Evolutionary conservation across 768 basidiomycete genomes (phyloP), one percentile per base, ranked within the genome.

Genomic region (Porpolomopsis calyptriformis): DNA sequence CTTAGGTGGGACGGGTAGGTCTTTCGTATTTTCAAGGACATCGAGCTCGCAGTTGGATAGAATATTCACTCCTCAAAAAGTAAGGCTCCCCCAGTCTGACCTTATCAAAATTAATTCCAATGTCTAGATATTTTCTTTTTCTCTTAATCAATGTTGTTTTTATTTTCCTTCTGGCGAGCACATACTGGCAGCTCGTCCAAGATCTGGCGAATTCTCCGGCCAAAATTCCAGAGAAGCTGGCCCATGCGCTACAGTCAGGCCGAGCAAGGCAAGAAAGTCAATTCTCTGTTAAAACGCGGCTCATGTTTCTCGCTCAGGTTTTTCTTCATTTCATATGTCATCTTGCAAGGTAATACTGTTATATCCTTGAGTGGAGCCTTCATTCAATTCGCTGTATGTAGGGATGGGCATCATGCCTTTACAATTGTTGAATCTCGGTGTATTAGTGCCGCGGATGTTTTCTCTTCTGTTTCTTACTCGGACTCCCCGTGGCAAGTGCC

Each of bases 341-440:
- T 89, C 43, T 70, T 89, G 3, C 87, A 91, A 77, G 85, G 85
- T 80, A 20, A 22, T 8, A 26, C 14, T n/a, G n/a, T n/a, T n/a
- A n/a, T n/a, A n/a, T n/a, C n/a, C n/a, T n/a, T n/a, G n/a, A n/a
- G n/a, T n/a, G n/a, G n/a, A n/a, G n/a, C n/a, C n/a, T n/a, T n/a
- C n/a, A n/a, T n/a, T n/a, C n/a, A n/a, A n/a, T n/a, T n/a, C n/a
- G 42, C 29, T 34, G 34, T 25, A 19, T 42, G 20, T 42, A 89
- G 89, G 84, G 0, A 63, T 98, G 24, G 94, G 89, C 54, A 80
- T 98, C 56, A 94, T 97, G 86, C 96, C 96, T 3, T 66, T 98
- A 27, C 92, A 99, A 55, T 71, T 99, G 8, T 75, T 99, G 19
- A 97, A 97, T 57, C 68, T 96, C 7, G 93, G 92, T 5, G 78